Percentiles rank a stretch among this genome's conserved stretches.
These are phyloP conservation scores for Candida chilensis DNA, from an alignment of 805 yeast species.

Conservation along the genomic window DNA sequence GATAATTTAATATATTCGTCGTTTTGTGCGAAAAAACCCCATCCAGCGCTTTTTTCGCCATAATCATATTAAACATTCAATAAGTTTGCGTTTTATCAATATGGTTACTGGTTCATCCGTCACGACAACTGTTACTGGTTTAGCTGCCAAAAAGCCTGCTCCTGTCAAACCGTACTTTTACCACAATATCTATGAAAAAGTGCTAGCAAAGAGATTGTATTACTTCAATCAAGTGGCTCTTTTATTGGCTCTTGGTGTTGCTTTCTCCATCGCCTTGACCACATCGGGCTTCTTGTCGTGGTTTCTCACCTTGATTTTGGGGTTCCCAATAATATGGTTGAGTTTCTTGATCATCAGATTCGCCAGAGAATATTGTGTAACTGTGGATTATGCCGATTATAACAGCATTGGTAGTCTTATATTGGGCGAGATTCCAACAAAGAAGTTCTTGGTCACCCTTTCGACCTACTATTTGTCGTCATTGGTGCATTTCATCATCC, in stretches of 20 bases:
- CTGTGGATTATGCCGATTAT: conserved; percentile 22
- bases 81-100: no score
- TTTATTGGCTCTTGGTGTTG: background rate
- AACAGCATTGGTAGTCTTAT: conserved; percentile 14
- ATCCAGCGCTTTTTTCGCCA: no score
- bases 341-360: conserved; percentile 21
- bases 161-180: background rate
- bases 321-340: conserved; percentile 13
- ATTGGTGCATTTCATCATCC: conserved; percentile 6
- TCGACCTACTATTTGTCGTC: conserved; percentile 10
- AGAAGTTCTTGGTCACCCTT: conserved; percentile 12
- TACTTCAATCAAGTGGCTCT: background rate
- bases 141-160: no score
- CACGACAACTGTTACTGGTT: no score
- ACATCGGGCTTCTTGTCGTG: background rate
- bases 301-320: conserved; percentile 10
- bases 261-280: background rate
- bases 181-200: background rate
- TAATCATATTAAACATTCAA: no score
- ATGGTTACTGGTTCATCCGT: no score
- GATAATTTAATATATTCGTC: no score
- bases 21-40: no score
- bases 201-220: background rate
- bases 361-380: conserved; percentile 27
- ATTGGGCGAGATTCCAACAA: conserved; percentile 10